Base-by-base conservation (phyloP, 2,329 filamentous ascomycete species). In the Fusarium begoniae region DNA sequence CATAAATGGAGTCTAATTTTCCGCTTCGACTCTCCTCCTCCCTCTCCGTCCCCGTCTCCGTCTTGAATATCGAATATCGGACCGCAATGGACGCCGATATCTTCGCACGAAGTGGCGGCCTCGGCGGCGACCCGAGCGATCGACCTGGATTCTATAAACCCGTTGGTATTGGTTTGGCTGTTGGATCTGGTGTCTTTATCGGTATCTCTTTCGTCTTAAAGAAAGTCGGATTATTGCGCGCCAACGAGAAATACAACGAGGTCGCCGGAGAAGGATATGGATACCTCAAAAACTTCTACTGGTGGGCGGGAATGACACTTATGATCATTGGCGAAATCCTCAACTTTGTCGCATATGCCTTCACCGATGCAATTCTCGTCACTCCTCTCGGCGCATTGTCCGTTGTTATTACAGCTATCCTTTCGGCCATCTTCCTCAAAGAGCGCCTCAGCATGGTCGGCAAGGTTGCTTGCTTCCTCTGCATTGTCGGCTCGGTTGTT, bases 271-370 rank as follows among this genome's bases (percentile, higher is more conserved):
- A 98, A 83, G 96, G 96, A 64, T 98, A 98, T 82, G 95, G 96
- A 71, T 99, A 98, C 82, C 90, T 99, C 78, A 98, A 97, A 85
- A 98, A 98, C 79, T 87, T 87, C 26, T 98, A 90, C 86, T 99
- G 96, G 96, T 99, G 96, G 96, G 83, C 86, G 4, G 96, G 96
- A 77, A 98, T 99, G 96, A 95, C 87, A 1, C 88, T 98, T 67
- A 98, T 99, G 96, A 98, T 98, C 77, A 79, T 98, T 48, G 96
- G 96, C 76, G 96, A 99, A 83, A 90, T 98, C 64, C 97, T 94
- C 89, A 99, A 99, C 84, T 97, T 98, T 81, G 94, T 96, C 81
- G 96, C 96, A 61, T 98, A 98, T 81, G 94, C 95, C 64, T 98
- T 98, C 79, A 96, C 96, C 72, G 96, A 98, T 82, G 96, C 96